These are phyloP conservation scores for Furcasterigmium sp. DNA, from an alignment of 2,329 filamentous ascomycete species.

Conservation along the genomic window DNA sequence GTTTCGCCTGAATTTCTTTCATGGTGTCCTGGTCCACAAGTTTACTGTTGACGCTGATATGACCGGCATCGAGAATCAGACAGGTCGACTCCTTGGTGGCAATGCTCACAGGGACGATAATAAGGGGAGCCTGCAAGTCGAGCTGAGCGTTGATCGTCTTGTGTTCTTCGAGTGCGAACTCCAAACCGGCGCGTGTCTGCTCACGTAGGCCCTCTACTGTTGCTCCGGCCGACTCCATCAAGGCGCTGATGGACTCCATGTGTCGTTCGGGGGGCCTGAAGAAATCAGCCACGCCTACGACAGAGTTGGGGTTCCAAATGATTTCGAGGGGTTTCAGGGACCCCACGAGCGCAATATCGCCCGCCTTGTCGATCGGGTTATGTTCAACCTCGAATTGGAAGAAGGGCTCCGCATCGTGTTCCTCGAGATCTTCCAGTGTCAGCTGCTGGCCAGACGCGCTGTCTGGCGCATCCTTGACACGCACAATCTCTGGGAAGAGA, in stretches of 20 bases:
- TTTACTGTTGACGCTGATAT: slow-evolving; percentile 90
- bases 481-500: slow-evolving; percentile 90
- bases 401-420: slow-evolving; percentile 63
- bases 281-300: slow-evolving; percentile 88
- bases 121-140: slow-evolving; percentile 90
- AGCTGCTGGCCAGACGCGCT: slow-evolving; percentile 39
- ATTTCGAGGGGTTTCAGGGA: slow-evolving; percentile 95
- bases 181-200: slow-evolving; percentile 90
- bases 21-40: slow-evolving; percentile 88
- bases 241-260: slow-evolving; percentile 94
- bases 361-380: slow-evolving; percentile 87
- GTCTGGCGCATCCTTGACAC: slow-evolving; percentile 80
- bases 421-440: slow-evolving; percentile 50
- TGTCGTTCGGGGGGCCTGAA: slow-evolving; percentile 95
- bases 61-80: slow-evolving; percentile 91
- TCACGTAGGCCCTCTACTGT: slow-evolving; percentile 93
- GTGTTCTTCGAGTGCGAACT: slow-evolving; percentile 95
- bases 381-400: slow-evolving; percentile 92
- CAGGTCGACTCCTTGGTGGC: slow-evolving; percentile 76
- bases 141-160: slow-evolving; percentile 96
- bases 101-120: slow-evolving; percentile 94
- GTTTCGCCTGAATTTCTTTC: slow-evolving; percentile 84
- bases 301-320: slow-evolving; percentile 92
- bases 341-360: slow-evolving; percentile 83
- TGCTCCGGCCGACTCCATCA: slow-evolving; percentile 93